A percentile compares a stretch with the other conserved stretches of the same genome.
These are phyloP conservation scores for Penicillium soppii DNA, from an alignment of 495 filamentous ascomycete genomes.

Conservation along the genomic window DNA sequence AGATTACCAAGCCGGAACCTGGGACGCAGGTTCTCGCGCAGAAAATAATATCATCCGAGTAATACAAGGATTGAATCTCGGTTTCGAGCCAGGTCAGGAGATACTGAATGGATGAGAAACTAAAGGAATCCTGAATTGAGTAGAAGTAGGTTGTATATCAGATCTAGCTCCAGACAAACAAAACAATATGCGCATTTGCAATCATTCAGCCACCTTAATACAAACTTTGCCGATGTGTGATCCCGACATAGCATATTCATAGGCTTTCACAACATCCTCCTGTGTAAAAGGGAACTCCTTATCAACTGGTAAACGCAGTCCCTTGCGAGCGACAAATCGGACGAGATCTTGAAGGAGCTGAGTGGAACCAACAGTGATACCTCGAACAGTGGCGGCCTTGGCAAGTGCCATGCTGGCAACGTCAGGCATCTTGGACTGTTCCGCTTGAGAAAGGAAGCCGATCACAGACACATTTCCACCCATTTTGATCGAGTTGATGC, in stretches of 20 bases:
- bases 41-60: too few relatives aligned
- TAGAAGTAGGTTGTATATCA: too few relatives aligned
- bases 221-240: slow-evolving; percentile 69
- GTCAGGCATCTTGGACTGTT: slow-evolving; percentile 30
- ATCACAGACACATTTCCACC: slow-evolving; percentile 62
- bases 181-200: too few relatives aligned
- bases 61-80: too few relatives aligned
- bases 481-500: slow-evolving; percentile 52
- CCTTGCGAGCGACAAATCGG: not conserved
- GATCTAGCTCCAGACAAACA: too few relatives aligned
- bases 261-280: slow-evolving; percentile 45
- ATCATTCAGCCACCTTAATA: too few relatives aligned
- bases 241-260: slow-evolving; percentile 50
- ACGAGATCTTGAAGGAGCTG: slow-evolving; percentile 56
- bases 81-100: too few relatives aligned
- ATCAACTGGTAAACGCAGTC: slow-evolving; percentile 41
- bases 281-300: slow-evolving; percentile 53
- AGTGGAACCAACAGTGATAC: slow-evolving; percentile 53
- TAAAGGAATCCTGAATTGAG: too few relatives aligned
- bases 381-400: slow-evolving; percentile 48
- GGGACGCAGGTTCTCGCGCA: too few relatives aligned
- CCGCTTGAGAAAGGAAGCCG: slow-evolving; percentile 51
- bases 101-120: too few relatives aligned
- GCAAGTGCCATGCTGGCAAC: slow-evolving; percentile 44
- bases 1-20: too few relatives aligned